A percentile compares a stretch with the other conserved stretches of the same genome.
Evolutionary conservation across 2,329 filamentous ascomycete species (phyloP).

Genomic region (Ceratocystis alfenasii): DNA sequence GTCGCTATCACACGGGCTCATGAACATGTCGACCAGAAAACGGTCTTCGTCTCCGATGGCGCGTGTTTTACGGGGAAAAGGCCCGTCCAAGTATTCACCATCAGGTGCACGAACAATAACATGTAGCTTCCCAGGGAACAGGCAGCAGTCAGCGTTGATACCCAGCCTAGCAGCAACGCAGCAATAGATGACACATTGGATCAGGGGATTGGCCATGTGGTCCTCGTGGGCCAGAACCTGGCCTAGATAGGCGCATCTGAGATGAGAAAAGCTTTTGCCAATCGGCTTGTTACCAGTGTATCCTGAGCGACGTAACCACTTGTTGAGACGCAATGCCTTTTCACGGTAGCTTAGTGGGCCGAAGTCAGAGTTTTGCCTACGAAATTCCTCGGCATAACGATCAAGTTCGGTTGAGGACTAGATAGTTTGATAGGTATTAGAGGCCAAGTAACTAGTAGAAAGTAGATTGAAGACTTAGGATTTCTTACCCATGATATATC

Average conservation of each 20-base stretch:
- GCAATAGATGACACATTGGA: constrained; percentile 79
- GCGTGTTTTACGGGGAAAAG: background rate
- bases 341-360: constrained; percentile 47
- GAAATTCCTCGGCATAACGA: constrained; percentile 46
- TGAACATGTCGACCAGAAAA: constrained; percentile 47
- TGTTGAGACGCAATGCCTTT: constrained; percentile 55
- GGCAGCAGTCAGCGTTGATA: constrained; percentile 64
- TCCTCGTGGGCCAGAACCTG: constrained; percentile 59
- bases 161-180: constrained; percentile 63
- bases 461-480: too few species aligned
- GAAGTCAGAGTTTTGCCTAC: constrained; percentile 40
- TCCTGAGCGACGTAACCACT: constrained; percentile 55
- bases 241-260: constrained; percentile 41
- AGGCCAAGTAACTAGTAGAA: too few species aligned
- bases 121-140: constrained; percentile 76
- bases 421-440: constrained; percentile 5
- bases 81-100: constrained; percentile 49
- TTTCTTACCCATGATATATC: constrained; percentile 57
- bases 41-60: constrained; percentile 26
- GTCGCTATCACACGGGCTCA: constrained; percentile 67
- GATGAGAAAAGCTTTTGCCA: constrained; percentile 15
- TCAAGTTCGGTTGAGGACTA: constrained; percentile 56
- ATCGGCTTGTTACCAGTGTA: constrained; percentile 52
- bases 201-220: constrained; percentile 73
- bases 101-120: constrained; percentile 56